A percentile compares a stretch with the other conserved stretches of the same genome.
Conservation (phyloP, 2,329 filamentous ascomycete genomes). For the Fonsecaea pugnacius region DNA sequence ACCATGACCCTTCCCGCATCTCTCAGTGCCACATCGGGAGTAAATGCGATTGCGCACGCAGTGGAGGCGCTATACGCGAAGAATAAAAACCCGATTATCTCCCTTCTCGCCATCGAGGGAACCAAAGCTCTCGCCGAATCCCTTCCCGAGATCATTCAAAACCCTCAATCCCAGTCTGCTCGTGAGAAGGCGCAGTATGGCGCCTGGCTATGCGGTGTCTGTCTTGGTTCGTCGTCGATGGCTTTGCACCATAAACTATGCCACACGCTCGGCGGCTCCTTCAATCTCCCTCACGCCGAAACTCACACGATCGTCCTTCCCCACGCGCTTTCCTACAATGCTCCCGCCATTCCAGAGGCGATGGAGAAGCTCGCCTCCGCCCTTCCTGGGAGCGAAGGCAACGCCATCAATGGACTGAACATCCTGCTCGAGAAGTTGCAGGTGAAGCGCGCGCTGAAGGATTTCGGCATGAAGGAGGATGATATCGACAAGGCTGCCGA, state of each 20-base stretch:
- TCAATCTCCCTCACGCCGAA: slow-evolving; percentile 68
- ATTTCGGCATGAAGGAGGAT: slow-evolving; percentile 63
- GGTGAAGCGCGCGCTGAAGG: slow-evolving; percentile 59
- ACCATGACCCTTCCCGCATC: slow-evolving; percentile 62
- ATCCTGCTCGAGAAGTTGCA: slow-evolving; percentile 58
- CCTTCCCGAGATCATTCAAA: slow-evolving; percentile 58
- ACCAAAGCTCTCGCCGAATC: slow-evolving; percentile 58
- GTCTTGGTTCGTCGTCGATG: slow-evolving; percentile 65
- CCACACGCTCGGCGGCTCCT: slow-evolving; percentile 66
- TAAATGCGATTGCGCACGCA: slow-evolving; percentile 70
- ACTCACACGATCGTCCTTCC: slow-evolving; percentile 68
- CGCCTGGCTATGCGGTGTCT: slow-evolving; percentile 67
- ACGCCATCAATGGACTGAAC: slow-evolving; percentile 63
- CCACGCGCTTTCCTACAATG: slow-evolving; percentile 67
- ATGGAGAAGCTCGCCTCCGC: slow-evolving; percentile 59
- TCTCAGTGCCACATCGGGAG: slow-evolving; percentile 62
- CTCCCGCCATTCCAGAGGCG: slow-evolving; percentile 57
- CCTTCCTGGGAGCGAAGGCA: slow-evolving; percentile 62
- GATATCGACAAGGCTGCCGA: slow-evolving; percentile 65
- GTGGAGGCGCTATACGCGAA: slow-evolving; percentile 67
- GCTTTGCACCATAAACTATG: slow-evolving; percentile 71
- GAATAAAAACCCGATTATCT: slow-evolving; percentile 65
- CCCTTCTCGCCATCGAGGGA: slow-evolving; percentile 63
- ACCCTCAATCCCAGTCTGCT: slow-evolving; percentile 51
- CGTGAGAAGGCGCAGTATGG: slow-evolving; percentile 63